Base-by-base conservation (phyloP, 1,139 yeast species). In the Suhomyces maxii region DNA sequence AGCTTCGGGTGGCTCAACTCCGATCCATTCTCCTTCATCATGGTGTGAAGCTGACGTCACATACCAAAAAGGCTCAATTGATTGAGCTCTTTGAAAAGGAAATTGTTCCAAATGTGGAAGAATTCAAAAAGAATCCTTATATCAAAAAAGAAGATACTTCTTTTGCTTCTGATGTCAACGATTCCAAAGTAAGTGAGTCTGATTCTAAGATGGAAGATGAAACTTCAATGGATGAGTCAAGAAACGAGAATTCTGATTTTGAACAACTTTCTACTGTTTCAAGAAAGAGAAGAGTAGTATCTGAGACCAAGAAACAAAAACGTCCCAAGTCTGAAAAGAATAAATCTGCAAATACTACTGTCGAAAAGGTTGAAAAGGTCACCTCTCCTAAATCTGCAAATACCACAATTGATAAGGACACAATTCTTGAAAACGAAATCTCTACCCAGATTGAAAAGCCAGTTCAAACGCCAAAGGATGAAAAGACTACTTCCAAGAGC, bases 61-160 rank as follows among this genome's bases (percentile, higher is more conserved):
- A 79, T 43, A 82, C 88, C 8, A 85, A 82, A 58, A 89, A 89
- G 63, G 65, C 77, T 5, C 80, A 78, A 8, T 69, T 87, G 48
- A 65, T 88, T 8, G 69, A 68, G 13, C 59, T 85, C 6, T 45
- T 45, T 26, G 42, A 39, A 23, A 33, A 40, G 13, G 45, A 42
- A 31, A 41, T 50, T 34, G 38, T 45, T 6, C 45, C 47, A 6
- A 39, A 40, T 7, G 40, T 43, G 4, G 37, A 12, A n/a, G 34
- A 38, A 8, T 34, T 37, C 12, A 39, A 32, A 32, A 35, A 30
- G n/a, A 26, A 43, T 28, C 31, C 31, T 9, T 28, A 28, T 28
- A 7, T 28, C 4, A 28, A 28, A 9, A 28, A 28, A 4, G 31
- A 28, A 9, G 31, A 28, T 9, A 18, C 23, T 18, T 28, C 31